phyloP scores from a whole-genome alignment of 805 yeast genomes.

The Wickerhamomyces silvicola region DNA sequence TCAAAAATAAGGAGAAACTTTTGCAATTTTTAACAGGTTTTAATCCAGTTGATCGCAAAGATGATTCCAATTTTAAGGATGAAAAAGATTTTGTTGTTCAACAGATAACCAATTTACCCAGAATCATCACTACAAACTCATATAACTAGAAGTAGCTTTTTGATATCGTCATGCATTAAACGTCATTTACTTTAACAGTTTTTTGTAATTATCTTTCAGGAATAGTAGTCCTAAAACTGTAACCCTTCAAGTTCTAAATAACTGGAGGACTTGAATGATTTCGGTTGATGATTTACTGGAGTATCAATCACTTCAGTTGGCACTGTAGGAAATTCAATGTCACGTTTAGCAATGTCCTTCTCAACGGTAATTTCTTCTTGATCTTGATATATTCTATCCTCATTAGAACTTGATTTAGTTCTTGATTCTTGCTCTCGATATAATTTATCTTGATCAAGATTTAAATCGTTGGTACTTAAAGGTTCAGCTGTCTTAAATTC shows the following conservation, averaged over 20 bases:
- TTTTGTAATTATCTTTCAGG: no score
- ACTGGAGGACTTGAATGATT: no score
- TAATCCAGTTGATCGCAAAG: constrained; percentile 49
- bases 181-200: constrained; percentile 2
- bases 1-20: constrained; percentile 76
- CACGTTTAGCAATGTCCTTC: no score
- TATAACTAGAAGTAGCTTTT: no score
- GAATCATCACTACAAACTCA: constrained; percentile 32
- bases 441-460: no score
- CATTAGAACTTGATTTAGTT: no score
- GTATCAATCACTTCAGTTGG: neutral
- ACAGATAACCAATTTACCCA: constrained; percentile 68
- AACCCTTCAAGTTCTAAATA: constrained; percentile 1
- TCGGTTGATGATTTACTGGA: no score
- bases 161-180: no score
- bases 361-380: no score
- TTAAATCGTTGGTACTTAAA: neutral
- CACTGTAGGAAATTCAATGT: neutral
- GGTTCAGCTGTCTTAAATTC: constrained; percentile 1
- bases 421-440: neutral
- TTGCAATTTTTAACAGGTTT: constrained; percentile 63
- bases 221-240: no score
- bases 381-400: no score
- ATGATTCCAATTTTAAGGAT: constrained; percentile 60
- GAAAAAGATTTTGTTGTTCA: constrained; percentile 77